A percentile compares a stretch with the other conserved stretches of the same genome.
phyloP scores from a whole-genome alignment of 208 protist genomes.

The Trypanosoma boissoni region DNA sequence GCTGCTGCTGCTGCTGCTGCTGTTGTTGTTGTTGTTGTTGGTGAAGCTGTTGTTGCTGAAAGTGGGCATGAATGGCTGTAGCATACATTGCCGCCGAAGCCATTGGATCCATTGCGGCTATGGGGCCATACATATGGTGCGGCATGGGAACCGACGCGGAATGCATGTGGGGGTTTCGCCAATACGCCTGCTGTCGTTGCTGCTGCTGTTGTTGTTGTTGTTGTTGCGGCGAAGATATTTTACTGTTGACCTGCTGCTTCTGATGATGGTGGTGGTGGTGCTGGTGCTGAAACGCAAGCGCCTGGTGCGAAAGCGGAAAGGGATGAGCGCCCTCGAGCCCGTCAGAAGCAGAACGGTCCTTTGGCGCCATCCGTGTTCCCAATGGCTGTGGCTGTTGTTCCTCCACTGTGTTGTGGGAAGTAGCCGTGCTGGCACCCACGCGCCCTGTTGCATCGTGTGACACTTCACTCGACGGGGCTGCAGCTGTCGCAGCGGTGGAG shows the following conservation, averaged over 20 bases:
- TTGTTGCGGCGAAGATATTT: neutral
- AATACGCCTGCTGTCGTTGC: conserved; percentile 17
- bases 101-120: neutral
- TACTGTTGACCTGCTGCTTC: conserved; percentile 11
- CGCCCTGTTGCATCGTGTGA: too few relatives aligned
- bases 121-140: conserved; percentile 16
- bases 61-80: neutral
- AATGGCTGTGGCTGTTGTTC: too few relatives aligned
- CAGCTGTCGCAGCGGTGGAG: neutral
- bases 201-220: conserved; percentile 20
- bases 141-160: conserved; percentile 10
- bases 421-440: too few relatives aligned
- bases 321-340: neutral
- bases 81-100: conserved; percentile 6
- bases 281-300: conserved; percentile 6
- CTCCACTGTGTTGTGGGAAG: too few relatives aligned
- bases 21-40: conserved; percentile 2
- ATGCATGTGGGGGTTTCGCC: conserved; percentile 11
- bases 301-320: neutral
- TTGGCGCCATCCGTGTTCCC: too few relatives aligned
- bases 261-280: conserved; percentile 2
- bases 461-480: too few relatives aligned
- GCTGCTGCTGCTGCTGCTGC: too few relatives aligned
- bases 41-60: conserved; percentile 12
- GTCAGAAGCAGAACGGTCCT: too few relatives aligned